Evolutionary conservation across 2,329 filamentous ascomycete genomes (phyloP).

Genomic region (Biscogniauxia marginata): DNA sequence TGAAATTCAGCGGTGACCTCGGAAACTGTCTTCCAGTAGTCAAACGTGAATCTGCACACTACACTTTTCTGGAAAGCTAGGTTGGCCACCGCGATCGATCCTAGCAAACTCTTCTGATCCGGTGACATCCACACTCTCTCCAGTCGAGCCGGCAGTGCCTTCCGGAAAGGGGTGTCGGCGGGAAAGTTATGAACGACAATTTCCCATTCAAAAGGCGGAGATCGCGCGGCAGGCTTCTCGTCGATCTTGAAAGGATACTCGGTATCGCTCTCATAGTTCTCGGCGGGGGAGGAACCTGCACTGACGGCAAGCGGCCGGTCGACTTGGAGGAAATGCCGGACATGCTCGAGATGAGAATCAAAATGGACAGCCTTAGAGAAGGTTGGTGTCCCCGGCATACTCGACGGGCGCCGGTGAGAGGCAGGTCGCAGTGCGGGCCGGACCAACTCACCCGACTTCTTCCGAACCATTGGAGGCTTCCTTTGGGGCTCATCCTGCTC

Average conservation of each 20-base stretch:
- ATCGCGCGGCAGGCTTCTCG: slow-evolving; percentile 40
- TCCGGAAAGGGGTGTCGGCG: slow-evolving; percentile 59
- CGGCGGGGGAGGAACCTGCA: slow-evolving; percentile 86
- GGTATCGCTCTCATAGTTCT: slow-evolving; percentile 79
- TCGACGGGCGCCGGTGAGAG: slow-evolving; percentile 80
- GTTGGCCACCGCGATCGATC: slow-evolving; percentile 82
- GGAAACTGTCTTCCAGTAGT: slow-evolving; percentile 98
- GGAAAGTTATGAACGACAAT: slow-evolving; percentile 85
- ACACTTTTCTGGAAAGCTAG: slow-evolving; percentile 86
- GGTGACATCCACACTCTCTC: slow-evolving; percentile 84
- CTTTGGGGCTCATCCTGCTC: slow-evolving; percentile 54
- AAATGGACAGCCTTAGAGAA: slow-evolving; percentile 99
- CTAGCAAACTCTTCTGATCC: slow-evolving; percentile 84
- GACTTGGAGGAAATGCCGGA: slow-evolving; percentile 91
- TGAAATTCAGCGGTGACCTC: slow-evolving; percentile 89
- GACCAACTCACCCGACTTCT: slow-evolving; percentile 97
- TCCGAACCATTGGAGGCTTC: slow-evolving; percentile 92
- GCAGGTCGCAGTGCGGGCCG: slow-evolving; percentile 82
- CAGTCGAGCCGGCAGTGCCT: slow-evolving; percentile 68
- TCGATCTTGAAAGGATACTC: slow-evolving; percentile 81
- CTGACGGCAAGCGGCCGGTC: slow-evolving; percentile 96
- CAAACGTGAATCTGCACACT: slow-evolving; percentile 89
- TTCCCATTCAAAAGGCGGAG: slow-evolving; percentile 76
- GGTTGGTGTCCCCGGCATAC: slow-evolving; percentile 95
- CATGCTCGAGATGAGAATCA: slow-evolving; percentile 92